phyloP scores from a whole-genome alignment of 108 stramenopile species.

The Stephanodiscus triporus region DNA sequence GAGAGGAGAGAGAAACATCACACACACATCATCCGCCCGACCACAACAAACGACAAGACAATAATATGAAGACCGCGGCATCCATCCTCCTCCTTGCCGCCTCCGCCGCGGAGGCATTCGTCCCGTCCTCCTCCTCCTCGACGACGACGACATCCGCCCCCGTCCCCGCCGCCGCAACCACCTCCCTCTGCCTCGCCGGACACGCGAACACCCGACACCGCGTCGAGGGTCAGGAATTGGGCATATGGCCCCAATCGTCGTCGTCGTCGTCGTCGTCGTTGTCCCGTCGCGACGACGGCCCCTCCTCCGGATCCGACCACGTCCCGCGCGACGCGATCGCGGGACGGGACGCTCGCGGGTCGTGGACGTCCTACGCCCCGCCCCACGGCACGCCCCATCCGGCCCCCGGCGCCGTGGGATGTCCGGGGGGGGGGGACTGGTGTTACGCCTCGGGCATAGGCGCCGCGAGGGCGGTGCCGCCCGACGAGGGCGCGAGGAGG shows the following conservation, averaged over 20 bases:
- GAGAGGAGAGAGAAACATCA: too few species aligned
- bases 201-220: constrained; percentile 29
- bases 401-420: constrained; percentile 18
- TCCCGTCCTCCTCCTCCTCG: not conserved
- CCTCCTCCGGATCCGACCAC: not conserved
- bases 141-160: not conserved
- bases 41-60: not conserved
- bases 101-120: not conserved
- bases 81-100: constrained; percentile 2
- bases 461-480: not conserved
- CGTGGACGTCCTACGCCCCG: constrained; percentile 32
- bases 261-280: too few species aligned
- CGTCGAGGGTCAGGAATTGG: constrained; percentile 27
- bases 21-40: not conserved
- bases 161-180: not conserved
- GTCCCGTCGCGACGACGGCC: constrained; percentile 12
- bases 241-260: constrained; percentile 27
- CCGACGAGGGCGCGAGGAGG: not conserved
- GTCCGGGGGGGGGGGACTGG: constrained; percentile 40
- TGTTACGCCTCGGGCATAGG: constrained; percentile 19
- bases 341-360: constrained; percentile 19
- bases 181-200: not conserved
- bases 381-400: constrained; percentile 17
- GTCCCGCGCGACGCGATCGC: constrained; percentile 20
- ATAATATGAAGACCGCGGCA: constrained; percentile 1